Evolutionary conservation across 805 yeast genomes (phyloP).

Genomic region (Candida wancherniae): DNA sequence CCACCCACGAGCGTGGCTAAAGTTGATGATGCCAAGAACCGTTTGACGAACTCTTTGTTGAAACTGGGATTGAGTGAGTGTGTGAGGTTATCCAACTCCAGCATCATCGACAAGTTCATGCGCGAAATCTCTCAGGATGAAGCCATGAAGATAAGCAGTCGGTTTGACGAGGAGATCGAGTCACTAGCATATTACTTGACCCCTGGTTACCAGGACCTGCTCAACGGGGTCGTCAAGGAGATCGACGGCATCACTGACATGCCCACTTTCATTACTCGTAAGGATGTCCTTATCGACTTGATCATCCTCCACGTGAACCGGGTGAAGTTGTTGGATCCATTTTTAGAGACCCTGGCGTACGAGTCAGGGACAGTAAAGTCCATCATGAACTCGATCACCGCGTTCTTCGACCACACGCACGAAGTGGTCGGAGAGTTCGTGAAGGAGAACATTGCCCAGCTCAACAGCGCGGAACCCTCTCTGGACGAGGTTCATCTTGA

Average conservation of each 20-base stretch:
- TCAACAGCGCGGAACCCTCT: constrained; percentile 6
- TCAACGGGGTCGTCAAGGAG: constrained; percentile 11
- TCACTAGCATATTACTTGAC: constrained; percentile 25
- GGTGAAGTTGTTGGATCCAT: constrained; percentile 50
- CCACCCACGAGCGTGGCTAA: constrained; percentile 18
- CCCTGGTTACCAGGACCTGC: constrained; percentile 13
- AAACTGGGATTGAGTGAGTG: constrained; percentile 49
- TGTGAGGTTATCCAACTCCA: constrained; percentile 43
- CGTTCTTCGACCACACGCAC: constrained; percentile 21
- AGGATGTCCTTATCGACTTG: constrained; percentile 42
- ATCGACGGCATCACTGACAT: constrained; percentile 19
- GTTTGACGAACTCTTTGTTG: constrained; percentile 27
- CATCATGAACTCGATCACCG: constrained; percentile 28
- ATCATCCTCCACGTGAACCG: constrained; percentile 45
- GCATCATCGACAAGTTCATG: constrained; percentile 49
- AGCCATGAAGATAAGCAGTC: constrained; percentile 35
- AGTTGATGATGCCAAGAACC: constrained; percentile 5
- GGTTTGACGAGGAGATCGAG: constrained; percentile 40
- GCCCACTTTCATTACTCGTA: constrained; percentile 21
- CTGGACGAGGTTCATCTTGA: constrained; percentile 19
- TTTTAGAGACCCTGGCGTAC: constrained; percentile 37
- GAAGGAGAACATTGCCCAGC: constrained; percentile 9
- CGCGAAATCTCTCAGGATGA: constrained; percentile 40
- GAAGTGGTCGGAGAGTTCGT: constrained; percentile 13
- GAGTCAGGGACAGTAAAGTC: constrained; percentile 29